Evolutionary conservation across 2,329 filamentous ascomycete genomes (phyloP), one percentile per base, ranked within the genome.

Genomic region (Nectriaceae sp.): DNA sequence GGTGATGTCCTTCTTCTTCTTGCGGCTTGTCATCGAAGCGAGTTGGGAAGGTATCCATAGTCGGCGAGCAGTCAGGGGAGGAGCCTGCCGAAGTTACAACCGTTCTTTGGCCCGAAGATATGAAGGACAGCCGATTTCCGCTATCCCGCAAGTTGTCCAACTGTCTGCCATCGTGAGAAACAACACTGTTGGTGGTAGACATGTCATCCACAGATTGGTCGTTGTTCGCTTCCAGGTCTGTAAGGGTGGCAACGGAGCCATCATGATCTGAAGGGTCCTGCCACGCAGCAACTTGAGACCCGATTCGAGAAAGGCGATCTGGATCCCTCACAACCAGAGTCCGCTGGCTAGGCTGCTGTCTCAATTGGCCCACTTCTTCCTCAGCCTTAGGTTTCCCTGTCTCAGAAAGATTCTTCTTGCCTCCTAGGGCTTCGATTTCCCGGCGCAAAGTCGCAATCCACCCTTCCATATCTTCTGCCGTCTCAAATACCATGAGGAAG

Each of bases 401-500:
- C 61, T 87, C 83, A 0, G 82, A 80, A 20, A 80, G 65, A 46
- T 76, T 75, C 65, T 80, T 85, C 70, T 81, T 86, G 16, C 88
- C 88, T 21, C 87, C 87, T 6, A 89, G 69, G 5, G 75, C 74
- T 57, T 89, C 84, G 43, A 93, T 91, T 61, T 89, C 84, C 46
- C 78, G 78, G 33, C 89, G 80, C 22, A 93, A 71, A 0, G 78
- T 75, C 1, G 78, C 76, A 64, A 93, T 82, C 89, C 89, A 94
- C 37, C 74, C 71, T 50, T 90, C 85, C 87, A 93, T 89, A 38
- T 89, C 84, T 53, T 87, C 82, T 2, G 86, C 84, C 51, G 74
- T 83, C 44, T 90, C 83, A 54, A 92, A 84, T 0, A 93, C 82
- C 64, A 94, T 76, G 20, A 94, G 70, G 46, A 91, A 79, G 53